Percentiles rank a stretch among this genome's conserved stretches.
Evolutionary conservation across 169 alveolate genomes (phyloP).

Genomic region (Plasmodium berghei): DNA sequence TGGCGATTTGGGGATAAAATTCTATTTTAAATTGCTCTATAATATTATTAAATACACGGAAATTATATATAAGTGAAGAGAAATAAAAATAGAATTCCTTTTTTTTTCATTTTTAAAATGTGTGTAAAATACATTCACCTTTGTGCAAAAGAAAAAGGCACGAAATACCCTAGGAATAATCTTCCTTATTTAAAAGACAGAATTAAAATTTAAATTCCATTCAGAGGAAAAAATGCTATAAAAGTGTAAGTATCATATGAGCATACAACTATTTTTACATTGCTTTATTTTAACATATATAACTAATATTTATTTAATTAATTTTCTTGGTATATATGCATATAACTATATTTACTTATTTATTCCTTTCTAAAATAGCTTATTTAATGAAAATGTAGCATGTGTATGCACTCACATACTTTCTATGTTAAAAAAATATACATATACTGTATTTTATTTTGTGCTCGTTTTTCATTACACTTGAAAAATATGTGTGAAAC

Average conservation of each 20-base stretch:
- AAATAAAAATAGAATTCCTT: conserved; percentile 7
- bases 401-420: background rate
- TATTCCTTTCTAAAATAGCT: background rate
- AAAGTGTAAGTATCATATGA: conserved; percentile 18
- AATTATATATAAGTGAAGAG: background rate
- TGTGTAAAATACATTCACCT: conserved; percentile 27
- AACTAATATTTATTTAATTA: background rate
- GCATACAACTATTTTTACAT: background rate
- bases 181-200: conserved; percentile 29
- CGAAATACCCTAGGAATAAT: background rate
- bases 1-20: conserved; percentile 5
- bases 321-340: background rate
- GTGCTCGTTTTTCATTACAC: too few relatives aligned
- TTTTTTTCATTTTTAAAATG: conserved; percentile 8
- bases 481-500: too few relatives aligned
- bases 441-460: too few relatives aligned
- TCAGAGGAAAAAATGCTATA: conserved; percentile 13
- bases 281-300: background rate
- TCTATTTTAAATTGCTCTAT: conserved; percentile 11
- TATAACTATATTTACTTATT: background rate
- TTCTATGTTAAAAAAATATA: background rate
- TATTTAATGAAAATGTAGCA: background rate
- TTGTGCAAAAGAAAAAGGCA: background rate
- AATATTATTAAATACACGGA: conserved; percentile 9
- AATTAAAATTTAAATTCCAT: background rate